phyloP scores from a whole-genome alignment of 805 yeast genomes.

The Candida anglica region DNA sequence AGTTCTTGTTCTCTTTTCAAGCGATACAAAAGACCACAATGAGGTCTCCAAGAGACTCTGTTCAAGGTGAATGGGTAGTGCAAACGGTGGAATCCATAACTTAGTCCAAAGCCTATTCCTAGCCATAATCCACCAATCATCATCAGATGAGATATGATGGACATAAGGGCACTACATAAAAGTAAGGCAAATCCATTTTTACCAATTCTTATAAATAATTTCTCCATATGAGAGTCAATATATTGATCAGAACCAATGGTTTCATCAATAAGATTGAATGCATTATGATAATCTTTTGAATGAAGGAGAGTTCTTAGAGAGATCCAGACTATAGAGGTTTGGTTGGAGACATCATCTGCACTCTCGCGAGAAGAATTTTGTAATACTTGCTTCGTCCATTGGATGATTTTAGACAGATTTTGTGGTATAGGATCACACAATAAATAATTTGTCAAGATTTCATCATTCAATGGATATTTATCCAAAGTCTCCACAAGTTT shows the following conservation, averaged over 20 bases:
- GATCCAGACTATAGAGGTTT: too few relatives aligned
- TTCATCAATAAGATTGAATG: constrained; percentile 23
- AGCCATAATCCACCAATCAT: neutral
- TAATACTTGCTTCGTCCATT: too few relatives aligned
- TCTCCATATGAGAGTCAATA: neutral
- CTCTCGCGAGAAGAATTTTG: too few relatives aligned
- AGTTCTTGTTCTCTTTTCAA: constrained; percentile 28
- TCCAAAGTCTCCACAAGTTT: constrained; percentile 6
- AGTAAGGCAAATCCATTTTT: neutral
- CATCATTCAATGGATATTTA: neutral
- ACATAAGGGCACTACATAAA: neutral
- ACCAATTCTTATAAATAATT: too few relatives aligned
- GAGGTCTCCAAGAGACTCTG: constrained; percentile 37
- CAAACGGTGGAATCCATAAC: neutral
- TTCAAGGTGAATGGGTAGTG: constrained; percentile 2
- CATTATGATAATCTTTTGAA: constrained; percentile 22
- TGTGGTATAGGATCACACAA: constrained; percentile 15
- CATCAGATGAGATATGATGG: neutral
- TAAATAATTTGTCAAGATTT: constrained; percentile 13
- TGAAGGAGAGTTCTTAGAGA: constrained; percentile 12
- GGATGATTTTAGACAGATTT: constrained; percentile 3
- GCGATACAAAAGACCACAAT: constrained; percentile 22
- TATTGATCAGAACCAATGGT: constrained; percentile 8
- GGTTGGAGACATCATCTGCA: too few relatives aligned
- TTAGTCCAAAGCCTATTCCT: neutral